Evolutionary conservation across 2,329 filamentous ascomycete species (phyloP).

Genomic region (Aspergillus sojae): DNA sequence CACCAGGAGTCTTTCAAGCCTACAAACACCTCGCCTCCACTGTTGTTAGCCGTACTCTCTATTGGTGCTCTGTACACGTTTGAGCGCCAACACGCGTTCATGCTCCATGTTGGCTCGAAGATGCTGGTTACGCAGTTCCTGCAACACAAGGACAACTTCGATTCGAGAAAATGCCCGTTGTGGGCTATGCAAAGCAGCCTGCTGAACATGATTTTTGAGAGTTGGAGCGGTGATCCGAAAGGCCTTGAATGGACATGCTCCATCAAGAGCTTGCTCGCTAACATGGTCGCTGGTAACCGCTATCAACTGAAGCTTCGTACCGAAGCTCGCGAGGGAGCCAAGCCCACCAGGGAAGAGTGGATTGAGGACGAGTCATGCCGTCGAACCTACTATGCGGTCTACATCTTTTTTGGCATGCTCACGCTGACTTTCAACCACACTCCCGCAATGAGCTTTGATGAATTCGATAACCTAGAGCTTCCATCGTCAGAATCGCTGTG

Average conservation of each 20-base stretch:
- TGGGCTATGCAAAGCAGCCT: slow-evolving; percentile 99
- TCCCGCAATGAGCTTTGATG: slow-evolving; percentile 96
- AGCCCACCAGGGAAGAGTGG: slow-evolving; percentile 85
- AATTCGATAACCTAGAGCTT: slow-evolving; percentile 89
- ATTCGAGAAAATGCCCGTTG: slow-evolving; percentile 92
- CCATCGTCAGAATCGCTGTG: slow-evolving; percentile 93
- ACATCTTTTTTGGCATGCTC: slow-evolving; percentile 96
- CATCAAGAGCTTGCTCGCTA: slow-evolving; percentile 95
- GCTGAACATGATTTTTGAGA: slow-evolving; percentile 98
- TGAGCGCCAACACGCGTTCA: slow-evolving; percentile 94
- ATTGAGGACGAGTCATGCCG: slow-evolving; percentile 95
- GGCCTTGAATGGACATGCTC: slow-evolving; percentile 98
- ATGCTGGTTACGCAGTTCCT: slow-evolving; percentile 95
- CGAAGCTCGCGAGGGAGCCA: slow-evolving; percentile 76
- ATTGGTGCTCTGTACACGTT: slow-evolving; percentile 97
- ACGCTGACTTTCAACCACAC: slow-evolving; percentile 98
- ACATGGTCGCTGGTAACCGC: slow-evolving; percentile 97
- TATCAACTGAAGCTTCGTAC: slow-evolving; percentile 94
- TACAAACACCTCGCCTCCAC: slow-evolving; percentile 74
- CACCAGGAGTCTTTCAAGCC: slow-evolving; percentile 90
- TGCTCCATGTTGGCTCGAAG: slow-evolving; percentile 96
- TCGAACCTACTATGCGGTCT: slow-evolving; percentile 96
- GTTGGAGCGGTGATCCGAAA: slow-evolving; percentile 98
- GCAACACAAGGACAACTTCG: slow-evolving; percentile 98
- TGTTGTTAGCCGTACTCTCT: slow-evolving; percentile 86